phyloP scores from a whole-genome alignment of 495 filamentous ascomycete genomes.

The Filosporella fistucella region DNA sequence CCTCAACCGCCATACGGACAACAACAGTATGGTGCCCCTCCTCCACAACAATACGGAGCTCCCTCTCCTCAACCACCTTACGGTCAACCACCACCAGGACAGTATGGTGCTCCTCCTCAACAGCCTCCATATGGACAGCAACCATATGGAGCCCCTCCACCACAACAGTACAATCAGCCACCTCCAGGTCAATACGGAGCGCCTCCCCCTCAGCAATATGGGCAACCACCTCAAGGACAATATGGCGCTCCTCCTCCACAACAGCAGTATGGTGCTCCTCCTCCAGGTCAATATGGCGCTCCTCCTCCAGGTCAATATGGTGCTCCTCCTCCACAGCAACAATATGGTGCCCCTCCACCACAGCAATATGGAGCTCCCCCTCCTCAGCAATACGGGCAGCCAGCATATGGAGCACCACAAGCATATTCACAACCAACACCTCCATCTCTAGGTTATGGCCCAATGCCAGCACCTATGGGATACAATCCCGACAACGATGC shows the following conservation, averaged over 20 bases:
- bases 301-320: conserved; percentile 8
- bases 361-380: conserved; percentile 27
- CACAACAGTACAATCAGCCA: conserved; percentile 1
- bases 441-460: conserved; percentile 58
- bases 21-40: conserved; percentile 19
- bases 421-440: conserved; percentile 39
- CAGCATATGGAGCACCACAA: conserved; percentile 35
- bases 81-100: conserved; percentile 11
- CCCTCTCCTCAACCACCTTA: conserved; percentile 11
- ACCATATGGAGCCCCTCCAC: conserved; percentile 1
- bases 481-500: conserved; percentile 64
- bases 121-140: conserved; percentile 1
- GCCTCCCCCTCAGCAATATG: conserved; percentile 11
- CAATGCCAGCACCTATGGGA: conserved; percentile 51
- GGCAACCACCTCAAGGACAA: conserved; percentile 16
- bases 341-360: conserved; percentile 30
- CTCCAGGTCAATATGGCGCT: conserved; percentile 13
- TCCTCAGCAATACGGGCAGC: conserved; percentile 36
- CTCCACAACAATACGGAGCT: conserved; percentile 6
- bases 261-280: conserved; percentile 16
- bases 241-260: conserved; percentile 22
- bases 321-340: conserved; percentile 22
- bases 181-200: conserved; percentile 11
- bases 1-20: conserved; percentile 15
- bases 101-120: conserved; percentile 10